Evolutionary conservation across 805 yeast species (phyloP).

Genomic region (Yarrowia osloensis): DNA sequence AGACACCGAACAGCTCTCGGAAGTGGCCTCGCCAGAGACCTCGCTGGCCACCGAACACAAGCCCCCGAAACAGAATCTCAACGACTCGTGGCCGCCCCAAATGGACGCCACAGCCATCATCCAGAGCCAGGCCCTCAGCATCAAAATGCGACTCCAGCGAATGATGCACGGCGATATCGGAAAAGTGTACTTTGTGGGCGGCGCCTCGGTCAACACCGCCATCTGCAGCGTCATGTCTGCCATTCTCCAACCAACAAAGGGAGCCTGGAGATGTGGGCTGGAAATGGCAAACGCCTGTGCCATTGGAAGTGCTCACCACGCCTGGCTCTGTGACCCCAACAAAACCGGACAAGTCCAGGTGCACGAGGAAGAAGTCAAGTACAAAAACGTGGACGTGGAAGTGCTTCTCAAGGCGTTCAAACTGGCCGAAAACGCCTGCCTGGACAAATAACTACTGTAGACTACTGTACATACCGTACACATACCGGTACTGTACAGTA

Average conservation of each 20-base stretch:
- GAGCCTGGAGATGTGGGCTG: conserved; percentile 57
- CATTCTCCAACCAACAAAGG: conserved; percentile 65
- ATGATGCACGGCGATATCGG: conserved; percentile 54
- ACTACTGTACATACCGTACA: no score
- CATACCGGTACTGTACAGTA: no score
- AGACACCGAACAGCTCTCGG: conserved; percentile 30
- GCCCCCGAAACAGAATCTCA: not conserved
- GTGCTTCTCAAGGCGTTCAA: conserved; percentile 16
- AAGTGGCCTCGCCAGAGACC: not conserved
- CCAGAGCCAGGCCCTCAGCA: conserved; percentile 83
- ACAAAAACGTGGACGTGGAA: conserved; percentile 4
- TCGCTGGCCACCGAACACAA: not conserved
- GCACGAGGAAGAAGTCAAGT: conserved; percentile 1
- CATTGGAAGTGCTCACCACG: conserved; percentile 59
- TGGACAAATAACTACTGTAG: not conserved
- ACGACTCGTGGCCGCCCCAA: conserved; percentile 42
- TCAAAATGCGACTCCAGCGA: conserved; percentile 78
- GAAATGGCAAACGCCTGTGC: conserved; percentile 91
- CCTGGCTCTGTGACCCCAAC: conserved; percentile 22
- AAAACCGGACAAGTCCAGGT: not conserved
- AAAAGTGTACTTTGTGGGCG: conserved; percentile 80
- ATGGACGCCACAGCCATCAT: conserved; percentile 75
- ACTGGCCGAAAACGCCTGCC: not conserved
- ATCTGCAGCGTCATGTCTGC: conserved; percentile 70
- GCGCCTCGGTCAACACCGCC: conserved; percentile 72